Evolutionary conservation across 768 basidiomycete species (phyloP), one percentile per base, ranked within the genome.

Genomic region (Boletus coccyginus): DNA sequence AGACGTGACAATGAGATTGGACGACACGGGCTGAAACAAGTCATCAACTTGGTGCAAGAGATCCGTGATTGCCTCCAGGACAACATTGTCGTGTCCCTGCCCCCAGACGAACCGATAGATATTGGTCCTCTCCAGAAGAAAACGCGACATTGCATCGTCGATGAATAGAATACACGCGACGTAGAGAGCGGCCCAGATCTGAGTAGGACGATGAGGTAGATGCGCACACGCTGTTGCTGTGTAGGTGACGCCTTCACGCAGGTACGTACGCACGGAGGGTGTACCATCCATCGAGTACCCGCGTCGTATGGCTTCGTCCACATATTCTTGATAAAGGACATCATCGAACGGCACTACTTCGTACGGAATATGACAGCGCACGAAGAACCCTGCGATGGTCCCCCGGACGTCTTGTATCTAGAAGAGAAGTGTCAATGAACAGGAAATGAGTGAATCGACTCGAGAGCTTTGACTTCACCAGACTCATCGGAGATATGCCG

Each of bases 181-280:
- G 53, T 68, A 76, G 5, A 76, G 55, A 3, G 74, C 68, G n/a
- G 75, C 70, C 55, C 70, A 66, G 7, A 75, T 66, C 47, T 65
- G 65, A 2, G 67, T 66, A 10, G 67, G 59, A 21, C 21, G 21
- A 21, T 21, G 50, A 10, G 49, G 46, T 3, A 74, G 55, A 49
- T 74, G 72, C 1, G 49, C 58, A 47, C 68, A 73, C 8, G 62
- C 62, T 13, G 51, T 16, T 33, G 56, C 12, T 31, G 51, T 31
- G 41, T 57, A 53, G 29, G 44, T 8, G 24, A 47, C 39, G 32
- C 36, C 45, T n/a, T 47, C 50, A n/a, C 31, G 36, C 29, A 52
- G 55, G 32, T 56, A 51, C 39, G 55, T 46, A 17, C 35, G n/a
- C 21, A 50, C 27, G n/a, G 47, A 21, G 21, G 21, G 21, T 21